phyloP scores from a whole-genome alignment of 768 basidiomycete species.

The Pulveroboletus sp. region DNA sequence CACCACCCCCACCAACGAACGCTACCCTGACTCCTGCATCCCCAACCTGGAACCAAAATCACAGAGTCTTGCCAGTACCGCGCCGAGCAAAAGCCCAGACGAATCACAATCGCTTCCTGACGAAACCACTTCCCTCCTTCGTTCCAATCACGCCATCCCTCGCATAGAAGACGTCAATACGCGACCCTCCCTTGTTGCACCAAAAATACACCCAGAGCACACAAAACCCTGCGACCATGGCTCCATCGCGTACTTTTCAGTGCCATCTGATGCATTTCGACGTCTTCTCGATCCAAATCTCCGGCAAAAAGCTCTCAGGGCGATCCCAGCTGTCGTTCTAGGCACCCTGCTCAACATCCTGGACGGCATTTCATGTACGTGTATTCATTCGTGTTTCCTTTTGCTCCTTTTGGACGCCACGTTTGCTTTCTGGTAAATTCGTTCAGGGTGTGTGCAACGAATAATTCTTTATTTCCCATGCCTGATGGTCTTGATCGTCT shows the following conservation, averaged over 20 bases:
- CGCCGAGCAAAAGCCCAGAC: too few relatives aligned
- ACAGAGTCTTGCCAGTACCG: too few relatives aligned
- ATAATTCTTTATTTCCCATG: too few relatives aligned
- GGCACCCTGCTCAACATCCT: slow-evolving; percentile 86
- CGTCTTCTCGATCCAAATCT: slow-evolving; percentile 17
- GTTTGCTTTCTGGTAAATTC: slow-evolving; percentile 5
- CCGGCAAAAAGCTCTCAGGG: slow-evolving; percentile 27
- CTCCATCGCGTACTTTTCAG: slow-evolving; percentile 3
- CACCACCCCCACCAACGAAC: slow-evolving; percentile 21
- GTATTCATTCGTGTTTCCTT: neutral
- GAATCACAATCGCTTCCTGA: slow-evolving; percentile 1
- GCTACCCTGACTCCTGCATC: neutral
- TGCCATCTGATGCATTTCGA: slow-evolving; percentile 7
- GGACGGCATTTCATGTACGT: slow-evolving; percentile 88
- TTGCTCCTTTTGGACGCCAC: neutral
- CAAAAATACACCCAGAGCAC: slow-evolving; percentile 10
- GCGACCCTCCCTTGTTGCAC: neutral
- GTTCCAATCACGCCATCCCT: slow-evolving; percentile 6
- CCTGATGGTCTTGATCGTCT: neutral
- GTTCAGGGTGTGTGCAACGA: neutral
- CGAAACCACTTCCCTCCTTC: slow-evolving; percentile 22
- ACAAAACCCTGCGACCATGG: slow-evolving; percentile 12
- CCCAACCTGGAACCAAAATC: neutral
- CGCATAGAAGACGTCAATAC: slow-evolving; percentile 4
- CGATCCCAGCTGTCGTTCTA: slow-evolving; percentile 80